Evolutionary conservation across 495 filamentous ascomycete species (phyloP).

Genomic region (Neurospora sp.): DNA sequence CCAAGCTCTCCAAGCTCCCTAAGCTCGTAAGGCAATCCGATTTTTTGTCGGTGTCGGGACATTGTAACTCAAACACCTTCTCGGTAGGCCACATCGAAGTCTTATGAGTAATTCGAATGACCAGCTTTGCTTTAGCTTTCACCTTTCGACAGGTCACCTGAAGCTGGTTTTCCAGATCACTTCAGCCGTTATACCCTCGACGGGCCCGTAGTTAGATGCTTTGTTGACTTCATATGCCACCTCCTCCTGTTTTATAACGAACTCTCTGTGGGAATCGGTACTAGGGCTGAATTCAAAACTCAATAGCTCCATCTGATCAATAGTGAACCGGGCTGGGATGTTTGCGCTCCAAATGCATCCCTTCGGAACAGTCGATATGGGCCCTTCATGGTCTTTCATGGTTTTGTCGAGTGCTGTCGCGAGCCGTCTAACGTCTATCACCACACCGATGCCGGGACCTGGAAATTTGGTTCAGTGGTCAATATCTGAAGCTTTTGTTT

Average conservation of each 20-base stretch:
- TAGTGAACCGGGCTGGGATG: background rate
- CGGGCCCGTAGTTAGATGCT: background rate
- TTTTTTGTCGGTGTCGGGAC: too few species aligned
- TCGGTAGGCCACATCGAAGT: background rate
- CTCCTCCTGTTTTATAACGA: background rate
- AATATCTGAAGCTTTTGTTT: too few species aligned
- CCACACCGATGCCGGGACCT: background rate
- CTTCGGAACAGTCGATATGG: background rate
- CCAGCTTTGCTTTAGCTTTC: background rate
- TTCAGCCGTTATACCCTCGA: background rate
- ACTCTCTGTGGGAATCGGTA: background rate
- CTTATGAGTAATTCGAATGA: background rate
- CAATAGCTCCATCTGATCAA: background rate
- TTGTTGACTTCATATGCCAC: too few species aligned
- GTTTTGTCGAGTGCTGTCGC: background rate
- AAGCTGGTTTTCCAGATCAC: too few species aligned
- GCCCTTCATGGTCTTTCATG: background rate
- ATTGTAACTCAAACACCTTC: background rate
- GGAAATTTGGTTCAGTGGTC: background rate
- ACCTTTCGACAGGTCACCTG: background rate
- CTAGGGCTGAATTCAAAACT: background rate
- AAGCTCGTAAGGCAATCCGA: too few species aligned
- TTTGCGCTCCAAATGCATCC: background rate
- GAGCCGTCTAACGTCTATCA: background rate
- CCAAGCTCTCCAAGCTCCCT: too few species aligned